Percentiles rank a stretch among this genome's conserved stretches.
Evolutionary conservation across 257 asterid species (phyloP).

Genomic region (Echium plantagineum): DNA sequence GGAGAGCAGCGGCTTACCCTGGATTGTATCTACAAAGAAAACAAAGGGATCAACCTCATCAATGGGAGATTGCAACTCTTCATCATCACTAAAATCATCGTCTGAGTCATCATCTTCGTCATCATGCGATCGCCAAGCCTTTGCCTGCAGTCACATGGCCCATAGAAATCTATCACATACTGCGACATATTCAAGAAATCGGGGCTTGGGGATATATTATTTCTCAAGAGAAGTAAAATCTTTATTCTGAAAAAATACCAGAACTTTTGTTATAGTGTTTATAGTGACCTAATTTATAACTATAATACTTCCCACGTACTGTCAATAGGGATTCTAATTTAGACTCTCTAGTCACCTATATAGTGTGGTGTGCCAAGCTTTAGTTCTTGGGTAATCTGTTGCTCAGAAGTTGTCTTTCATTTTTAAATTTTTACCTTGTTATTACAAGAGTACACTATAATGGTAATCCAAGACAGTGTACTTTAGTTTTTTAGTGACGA

Average conservation of each 20-base stretch:
- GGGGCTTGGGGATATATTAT: no score
- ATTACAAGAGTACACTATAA: not conserved
- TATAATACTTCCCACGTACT: not conserved
- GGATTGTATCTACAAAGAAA: slow-evolving; percentile 76
- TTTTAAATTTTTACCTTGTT: not conserved
- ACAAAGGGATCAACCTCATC: slow-evolving; percentile 93
- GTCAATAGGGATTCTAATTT: not conserved
- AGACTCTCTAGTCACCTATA: not conserved
- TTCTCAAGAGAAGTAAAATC: no score
- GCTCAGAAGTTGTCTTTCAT: not conserved
- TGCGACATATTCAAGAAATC: not conserved
- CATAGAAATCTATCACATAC: not conserved
- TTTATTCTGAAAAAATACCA: no score
- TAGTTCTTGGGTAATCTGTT: not conserved
- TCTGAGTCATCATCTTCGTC: slow-evolving; percentile 62
- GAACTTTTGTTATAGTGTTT: no score
- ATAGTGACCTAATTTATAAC: no score
- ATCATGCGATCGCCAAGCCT: slow-evolving; percentile 61
- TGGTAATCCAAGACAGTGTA: no score
- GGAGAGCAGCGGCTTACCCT: slow-evolving; percentile 33
- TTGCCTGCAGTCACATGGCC: slow-evolving; percentile 43
- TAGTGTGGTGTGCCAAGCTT: not conserved
- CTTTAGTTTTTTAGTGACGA: no score
- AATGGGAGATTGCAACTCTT: slow-evolving; percentile 90
- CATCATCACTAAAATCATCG: slow-evolving; percentile 95